Conservation (phyloP, 352 stramenopile species). For the Globisporangium okanoganense region DNA sequence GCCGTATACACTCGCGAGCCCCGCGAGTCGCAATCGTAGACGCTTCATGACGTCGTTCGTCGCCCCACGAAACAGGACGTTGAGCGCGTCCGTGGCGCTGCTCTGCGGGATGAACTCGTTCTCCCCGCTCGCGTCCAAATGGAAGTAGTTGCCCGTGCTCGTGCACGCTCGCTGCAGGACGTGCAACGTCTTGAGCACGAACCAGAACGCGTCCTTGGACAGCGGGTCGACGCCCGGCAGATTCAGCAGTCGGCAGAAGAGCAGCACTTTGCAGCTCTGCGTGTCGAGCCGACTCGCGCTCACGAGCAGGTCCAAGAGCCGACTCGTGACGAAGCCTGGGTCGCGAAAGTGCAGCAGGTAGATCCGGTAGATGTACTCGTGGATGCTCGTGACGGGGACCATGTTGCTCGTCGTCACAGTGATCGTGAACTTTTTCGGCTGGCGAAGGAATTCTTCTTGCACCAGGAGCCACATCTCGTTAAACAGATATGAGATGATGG, state of each 20-base stretch:
- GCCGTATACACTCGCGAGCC: constrained; percentile 47
- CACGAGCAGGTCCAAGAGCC: constrained; percentile 42
- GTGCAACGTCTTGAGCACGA: constrained; percentile 42
- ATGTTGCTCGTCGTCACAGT: not conserved
- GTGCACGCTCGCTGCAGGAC: constrained; percentile 36
- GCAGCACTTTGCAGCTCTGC: constrained; percentile 52
- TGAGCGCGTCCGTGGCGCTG: constrained; percentile 36
- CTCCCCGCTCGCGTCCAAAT: constrained; percentile 34
- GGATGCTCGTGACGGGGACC: constrained; percentile 26
- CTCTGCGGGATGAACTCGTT: constrained; percentile 49
- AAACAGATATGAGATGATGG: constrained; percentile 42
- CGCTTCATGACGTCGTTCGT: constrained; percentile 43
- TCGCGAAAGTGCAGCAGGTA: constrained; percentile 45
- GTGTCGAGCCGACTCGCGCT: constrained; percentile 44
- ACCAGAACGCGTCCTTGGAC: constrained; percentile 43
- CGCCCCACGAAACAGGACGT: constrained; percentile 25
- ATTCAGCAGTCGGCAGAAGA: constrained; percentile 41
- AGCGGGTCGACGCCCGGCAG: constrained; percentile 36
- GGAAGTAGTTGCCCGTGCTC: constrained; percentile 38
- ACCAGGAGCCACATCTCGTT: constrained; percentile 46
- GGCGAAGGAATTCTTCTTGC: constrained; percentile 26
- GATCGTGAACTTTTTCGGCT: constrained; percentile 18
- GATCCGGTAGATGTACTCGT: constrained; percentile 48
- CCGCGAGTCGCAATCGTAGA: constrained; percentile 31
- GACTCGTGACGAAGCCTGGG: constrained; percentile 29